These are phyloP conservation scores for Vigna mungo DNA, from an alignment of 306 rosid genomes.

Conservation along the genomic window DNA sequence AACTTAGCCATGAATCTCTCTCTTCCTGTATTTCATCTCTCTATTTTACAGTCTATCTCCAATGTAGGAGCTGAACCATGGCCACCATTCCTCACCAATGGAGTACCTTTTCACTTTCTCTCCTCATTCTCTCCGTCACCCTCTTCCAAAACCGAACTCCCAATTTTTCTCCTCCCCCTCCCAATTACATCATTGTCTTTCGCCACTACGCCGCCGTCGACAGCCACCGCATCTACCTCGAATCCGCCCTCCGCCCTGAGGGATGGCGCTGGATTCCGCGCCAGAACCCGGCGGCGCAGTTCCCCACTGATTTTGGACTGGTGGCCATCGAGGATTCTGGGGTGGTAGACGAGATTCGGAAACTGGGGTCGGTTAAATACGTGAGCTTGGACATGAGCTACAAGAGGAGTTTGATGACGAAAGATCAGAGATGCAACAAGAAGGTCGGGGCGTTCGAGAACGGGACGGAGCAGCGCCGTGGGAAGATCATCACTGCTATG, in stretches of 20 bases:
- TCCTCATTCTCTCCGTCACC: constrained; percentile 48
- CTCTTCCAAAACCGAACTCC: constrained; percentile 54
- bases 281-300: constrained; percentile 74
- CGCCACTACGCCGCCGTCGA: constrained; percentile 61
- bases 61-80: constrained; percentile 45
- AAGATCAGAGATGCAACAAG: constrained; percentile 30
- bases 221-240: constrained; percentile 67
- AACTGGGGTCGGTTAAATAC: constrained; percentile 70
- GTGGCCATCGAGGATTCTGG: constrained; percentile 65
- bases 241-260: constrained; percentile 52
- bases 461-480: constrained; percentile 72
- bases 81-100: constrained; percentile 19
- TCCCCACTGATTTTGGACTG: constrained; percentile 87
- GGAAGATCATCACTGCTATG: constrained; percentile 87
- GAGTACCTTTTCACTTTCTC: constrained; percentile 36
- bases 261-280: constrained; percentile 94
- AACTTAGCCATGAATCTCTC: background rate
- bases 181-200: constrained; percentile 80
- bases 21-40: background rate
- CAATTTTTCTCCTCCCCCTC: constrained; percentile 16
- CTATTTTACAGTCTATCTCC: background rate
- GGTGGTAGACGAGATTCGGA: constrained; percentile 58
- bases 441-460: constrained; percentile 68
- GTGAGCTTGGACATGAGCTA: constrained; percentile 77
- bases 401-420: constrained; percentile 55